Percentiles rank a stretch among this genome's conserved stretches.
phyloP scores from a whole-genome alignment of 2,329 filamentous ascomycete species.

The Epichloe hybrida region DNA sequence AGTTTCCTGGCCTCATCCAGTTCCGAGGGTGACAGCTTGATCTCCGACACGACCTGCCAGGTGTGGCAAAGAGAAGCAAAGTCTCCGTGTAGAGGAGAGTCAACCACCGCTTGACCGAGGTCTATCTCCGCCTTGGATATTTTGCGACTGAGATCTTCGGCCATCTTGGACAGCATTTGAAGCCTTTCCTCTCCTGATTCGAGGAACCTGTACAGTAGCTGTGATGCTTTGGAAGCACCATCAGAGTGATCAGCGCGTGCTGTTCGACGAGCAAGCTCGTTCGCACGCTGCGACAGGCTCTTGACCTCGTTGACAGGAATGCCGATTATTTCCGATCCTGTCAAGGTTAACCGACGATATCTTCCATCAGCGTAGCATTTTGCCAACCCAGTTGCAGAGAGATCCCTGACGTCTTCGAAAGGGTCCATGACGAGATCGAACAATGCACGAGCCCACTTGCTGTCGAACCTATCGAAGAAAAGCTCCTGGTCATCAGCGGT shows the following conservation, averaged over 20 bases:
- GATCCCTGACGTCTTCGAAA: slow-evolving; percentile 76
- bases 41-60: slow-evolving; percentile 35
- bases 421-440: slow-evolving; percentile 76
- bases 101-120: slow-evolving; percentile 51
- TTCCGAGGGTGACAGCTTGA: slow-evolving; percentile 24
- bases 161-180: slow-evolving; percentile 41
- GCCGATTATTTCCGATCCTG: slow-evolving; percentile 5
- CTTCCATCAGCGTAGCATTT: slow-evolving; percentile 31
- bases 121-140: slow-evolving; percentile 49
- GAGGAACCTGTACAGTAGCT: slow-evolving; percentile 51
- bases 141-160: slow-evolving; percentile 50
- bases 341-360: slow-evolving; percentile 15
- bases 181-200: slow-evolving; percentile 27
- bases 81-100: slow-evolving; percentile 55
- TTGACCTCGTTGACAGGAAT: slow-evolving; percentile 22
- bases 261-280: slow-evolving; percentile 50
- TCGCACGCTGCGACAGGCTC: slow-evolving; percentile 37
- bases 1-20: slow-evolving; percentile 24
- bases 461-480: slow-evolving; percentile 30
- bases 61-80: slow-evolving; percentile 51
- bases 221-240: slow-evolving; percentile 66
- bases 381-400: slow-evolving; percentile 35
- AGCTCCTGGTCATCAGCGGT: slow-evolving; percentile 24
- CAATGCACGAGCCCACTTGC: slow-evolving; percentile 46
- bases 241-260: slow-evolving; percentile 87